Evolutionary conservation across 1,284 basidiomycete genomes (phyloP), one percentile per base, ranked within the genome.

Genomic region (Mycosarcoma mackinlayi): DNA sequence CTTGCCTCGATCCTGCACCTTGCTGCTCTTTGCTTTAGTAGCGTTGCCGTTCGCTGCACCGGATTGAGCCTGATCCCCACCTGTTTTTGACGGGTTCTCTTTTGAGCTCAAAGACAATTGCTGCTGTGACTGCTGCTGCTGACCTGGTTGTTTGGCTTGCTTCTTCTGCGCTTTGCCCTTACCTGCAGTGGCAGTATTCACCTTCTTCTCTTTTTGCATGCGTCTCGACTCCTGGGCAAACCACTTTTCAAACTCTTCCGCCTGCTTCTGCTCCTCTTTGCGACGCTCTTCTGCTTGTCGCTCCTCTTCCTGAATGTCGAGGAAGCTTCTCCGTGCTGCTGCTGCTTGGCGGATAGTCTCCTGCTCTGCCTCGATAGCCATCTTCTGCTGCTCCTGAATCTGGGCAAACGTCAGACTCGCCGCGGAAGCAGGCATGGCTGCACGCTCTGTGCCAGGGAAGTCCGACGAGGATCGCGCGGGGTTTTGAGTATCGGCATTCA

Each of bases 241-340:
- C 80, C 80, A 82, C 40, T 59, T 68, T 40, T 80, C 79, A 47
- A 82, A 82, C 44, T 76, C 78, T 41, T 69, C 74, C 13, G 69
- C 73, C 41, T 79, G 74, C 31, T 68, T 63, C 51, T 70, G 65
- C 30, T 77, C 76, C 38, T 60, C 69, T n/a, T 50, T 64, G 19
- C 51, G 51, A 27, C 71, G 72, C 59, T 78, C 76, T 42, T 60
- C 64, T 23, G 59, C 73, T 24, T 44, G 27, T 8, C 65, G 61
- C 35, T 81, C 79, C 48, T 81, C 76, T 33, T 79, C 69, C 31
- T 75, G 67, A 21, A 81, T 76, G 34, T 79, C 69, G 13, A 78
- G 63, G 55, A 81, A 80, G 56, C 73, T 76, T 27, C 61, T 56
- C 30, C 60, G 67, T 33, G 57, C 60, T 3, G 65, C 56, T 7